phyloP scores from a whole-genome alignment of 2,329 filamentous ascomycete species.

The Claviceps sp. region DNA sequence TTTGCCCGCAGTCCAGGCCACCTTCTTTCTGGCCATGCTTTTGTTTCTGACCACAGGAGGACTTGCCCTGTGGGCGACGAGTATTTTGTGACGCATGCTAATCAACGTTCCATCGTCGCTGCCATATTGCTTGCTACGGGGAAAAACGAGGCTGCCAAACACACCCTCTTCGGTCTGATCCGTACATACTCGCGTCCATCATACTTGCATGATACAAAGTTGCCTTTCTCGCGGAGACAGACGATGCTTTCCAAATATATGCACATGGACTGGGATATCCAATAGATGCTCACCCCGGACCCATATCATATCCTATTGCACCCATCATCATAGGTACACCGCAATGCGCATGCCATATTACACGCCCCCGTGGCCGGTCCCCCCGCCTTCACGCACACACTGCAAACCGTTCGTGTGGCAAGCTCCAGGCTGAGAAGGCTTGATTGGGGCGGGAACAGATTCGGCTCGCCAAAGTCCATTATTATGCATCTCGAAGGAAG shows the following conservation, averaged over 20 bases:
- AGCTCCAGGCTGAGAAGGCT: conserved; percentile 13
- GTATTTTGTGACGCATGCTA: conserved; percentile 11
- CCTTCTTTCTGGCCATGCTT: conserved; percentile 6
- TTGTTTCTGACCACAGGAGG: conserved; percentile 15
- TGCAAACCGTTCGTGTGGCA: conserved; percentile 9
- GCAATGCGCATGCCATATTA: conserved; percentile 8
- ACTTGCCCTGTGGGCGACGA: conserved; percentile 18
- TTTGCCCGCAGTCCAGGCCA: background rate
- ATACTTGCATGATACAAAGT: too few species aligned
- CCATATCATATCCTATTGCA: conserved; percentile 9
- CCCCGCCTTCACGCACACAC: conserved; percentile 5
- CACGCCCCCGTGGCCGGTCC: conserved; percentile 13
- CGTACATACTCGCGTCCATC: too few species aligned
- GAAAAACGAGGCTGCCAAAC: conserved; percentile 18
- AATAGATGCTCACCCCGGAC: too few species aligned
- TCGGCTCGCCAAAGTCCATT: too few species aligned
- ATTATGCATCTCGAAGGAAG: too few species aligned
- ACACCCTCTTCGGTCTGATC: too few species aligned
- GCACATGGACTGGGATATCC: too few species aligned
- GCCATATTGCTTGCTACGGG: conserved; percentile 21
- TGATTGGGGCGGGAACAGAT: conserved; percentile 3
- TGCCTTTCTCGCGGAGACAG: too few species aligned
- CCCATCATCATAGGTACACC: conserved; percentile 14
- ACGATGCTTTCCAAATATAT: too few species aligned
- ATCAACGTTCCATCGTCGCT: conserved; percentile 15